Evolutionary conservation across 164 flowering plant genomes (phyloP).

Genomic region (Nymphaea thermarum): DNA sequence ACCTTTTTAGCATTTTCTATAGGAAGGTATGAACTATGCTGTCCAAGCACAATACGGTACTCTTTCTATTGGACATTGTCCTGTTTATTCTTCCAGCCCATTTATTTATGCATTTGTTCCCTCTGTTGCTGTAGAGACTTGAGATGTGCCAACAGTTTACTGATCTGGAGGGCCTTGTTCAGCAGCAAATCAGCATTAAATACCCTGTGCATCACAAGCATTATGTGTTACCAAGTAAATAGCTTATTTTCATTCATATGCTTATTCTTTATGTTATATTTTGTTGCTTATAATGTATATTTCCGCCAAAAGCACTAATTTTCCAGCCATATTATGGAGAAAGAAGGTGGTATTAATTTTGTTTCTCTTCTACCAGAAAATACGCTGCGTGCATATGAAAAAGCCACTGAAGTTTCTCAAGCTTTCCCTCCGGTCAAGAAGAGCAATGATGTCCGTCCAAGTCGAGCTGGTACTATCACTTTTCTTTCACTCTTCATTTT

Average conservation of each 20-base stretch:
- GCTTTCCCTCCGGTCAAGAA: background rate
- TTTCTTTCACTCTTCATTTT: background rate
- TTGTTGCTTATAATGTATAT: background rate
- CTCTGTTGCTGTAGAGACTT: constrained; percentile 39
- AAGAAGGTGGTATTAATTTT: no score
- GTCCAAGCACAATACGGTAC: no score
- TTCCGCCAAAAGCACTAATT: background rate
- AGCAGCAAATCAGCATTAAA: constrained; percentile 59
- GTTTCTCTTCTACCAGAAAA: background rate
- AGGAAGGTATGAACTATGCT: no score
- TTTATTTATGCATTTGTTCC: background rate
- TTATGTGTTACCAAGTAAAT: constrained; percentile 71
- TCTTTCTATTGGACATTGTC: background rate
- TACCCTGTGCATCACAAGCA: constrained; percentile 77
- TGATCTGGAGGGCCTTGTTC: constrained; percentile 61
- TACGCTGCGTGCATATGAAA: background rate
- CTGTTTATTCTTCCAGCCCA: background rate
- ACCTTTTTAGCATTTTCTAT: background rate
- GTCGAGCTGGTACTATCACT: constrained; percentile 23
- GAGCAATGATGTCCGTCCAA: constrained; percentile 21
- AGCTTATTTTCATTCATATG: constrained; percentile 8
- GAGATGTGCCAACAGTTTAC: constrained; percentile 63
- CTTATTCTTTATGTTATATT: background rate
- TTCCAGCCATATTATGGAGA: no score
- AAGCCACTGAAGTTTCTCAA: background rate